Percentiles rank a stretch among this genome's conserved stretches.
phyloP scores from a whole-genome alignment of 1,139 yeast genomes.

The Geotrichum phurueaensis region DNA sequence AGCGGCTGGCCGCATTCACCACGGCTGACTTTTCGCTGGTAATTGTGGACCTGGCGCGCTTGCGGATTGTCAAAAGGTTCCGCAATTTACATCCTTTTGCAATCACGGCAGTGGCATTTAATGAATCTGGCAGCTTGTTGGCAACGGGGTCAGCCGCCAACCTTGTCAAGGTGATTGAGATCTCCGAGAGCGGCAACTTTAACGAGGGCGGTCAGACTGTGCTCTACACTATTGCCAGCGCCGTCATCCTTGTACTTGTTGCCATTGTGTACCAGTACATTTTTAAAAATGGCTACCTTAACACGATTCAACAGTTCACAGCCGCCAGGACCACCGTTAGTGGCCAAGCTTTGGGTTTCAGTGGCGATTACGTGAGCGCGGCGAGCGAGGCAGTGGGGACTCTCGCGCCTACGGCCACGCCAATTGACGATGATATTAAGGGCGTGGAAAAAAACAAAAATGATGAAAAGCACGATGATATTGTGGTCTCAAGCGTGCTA shows the following conservation, averaged over 20 bases:
- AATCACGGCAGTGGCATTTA: conserved; percentile 66
- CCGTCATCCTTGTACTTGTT: conserved; percentile 40
- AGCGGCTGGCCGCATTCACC: conserved; percentile 49
- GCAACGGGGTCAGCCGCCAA: conserved; percentile 83
- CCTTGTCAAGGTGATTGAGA: conserved; percentile 54
- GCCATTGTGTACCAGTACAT: conserved; percentile 39
- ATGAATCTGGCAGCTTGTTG: conserved; percentile 60
- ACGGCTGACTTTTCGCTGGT: conserved; percentile 70
- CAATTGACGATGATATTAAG: neutral
- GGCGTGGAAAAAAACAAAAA: neutral
- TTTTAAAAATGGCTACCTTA: conserved; percentile 30
- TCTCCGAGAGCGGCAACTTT: conserved; percentile 48
- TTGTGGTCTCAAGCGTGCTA: neutral
- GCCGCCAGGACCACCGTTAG: neutral
- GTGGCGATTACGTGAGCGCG: too few species aligned
- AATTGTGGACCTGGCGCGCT: conserved; percentile 47
- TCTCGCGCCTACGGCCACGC: neutral
- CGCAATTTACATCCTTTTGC: conserved; percentile 72
- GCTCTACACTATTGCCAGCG: conserved; percentile 44
- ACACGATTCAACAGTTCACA: conserved; percentile 6
- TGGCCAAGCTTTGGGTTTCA: neutral
- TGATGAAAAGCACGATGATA: neutral
- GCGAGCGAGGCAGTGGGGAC: neutral
- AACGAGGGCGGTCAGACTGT: conserved; percentile 42
- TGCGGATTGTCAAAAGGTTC: conserved; percentile 47